Evolutionary conservation across 2,329 filamentous ascomycete genomes (phyloP).

Genomic region (Epichloe glyceriae): DNA sequence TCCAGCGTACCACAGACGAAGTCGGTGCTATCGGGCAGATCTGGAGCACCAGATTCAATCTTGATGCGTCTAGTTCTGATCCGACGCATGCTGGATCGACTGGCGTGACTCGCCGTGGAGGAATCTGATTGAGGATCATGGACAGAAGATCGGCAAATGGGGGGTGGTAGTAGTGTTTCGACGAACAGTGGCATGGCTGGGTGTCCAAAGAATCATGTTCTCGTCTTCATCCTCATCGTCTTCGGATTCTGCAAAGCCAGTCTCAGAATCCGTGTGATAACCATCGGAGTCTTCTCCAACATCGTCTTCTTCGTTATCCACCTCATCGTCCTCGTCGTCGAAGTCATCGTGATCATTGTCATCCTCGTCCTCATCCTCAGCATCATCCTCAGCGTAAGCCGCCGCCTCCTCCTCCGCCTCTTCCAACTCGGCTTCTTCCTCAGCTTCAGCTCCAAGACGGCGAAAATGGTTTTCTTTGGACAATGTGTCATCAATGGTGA

Average conservation of each 20-base stretch:
- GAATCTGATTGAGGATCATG: conserved; percentile 45
- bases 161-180: conserved; percentile 22
- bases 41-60: conserved; percentile 45
- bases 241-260: conserved; percentile 56
- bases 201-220: conserved; percentile 41
- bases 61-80: conserved; percentile 13
- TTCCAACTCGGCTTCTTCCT: conserved; percentile 71
- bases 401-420: conserved; percentile 45
- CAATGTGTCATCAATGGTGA: conserved; percentile 84
- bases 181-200: conserved; percentile 27
- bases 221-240: conserved; percentile 60
- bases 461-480: conserved; percentile 82
- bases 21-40: conserved; percentile 92
- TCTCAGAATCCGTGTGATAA: conserved; percentile 62
- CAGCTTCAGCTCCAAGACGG: conserved; percentile 73
- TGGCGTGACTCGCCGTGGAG: conserved; percentile 36
- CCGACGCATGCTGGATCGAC: conserved; percentile 15
- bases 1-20: conserved; percentile 98
- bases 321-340: conserved; percentile 39
- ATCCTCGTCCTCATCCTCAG: conserved; percentile 37
- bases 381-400: conserved; percentile 31
- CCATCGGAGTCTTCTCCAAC: conserved; percentile 51
- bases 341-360: conserved; percentile 37
- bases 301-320: conserved; percentile 35
- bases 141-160: conserved; percentile 24